Conservation (phyloP, 345 rosid genomes). For the Hirschfeldia incana region DNA sequence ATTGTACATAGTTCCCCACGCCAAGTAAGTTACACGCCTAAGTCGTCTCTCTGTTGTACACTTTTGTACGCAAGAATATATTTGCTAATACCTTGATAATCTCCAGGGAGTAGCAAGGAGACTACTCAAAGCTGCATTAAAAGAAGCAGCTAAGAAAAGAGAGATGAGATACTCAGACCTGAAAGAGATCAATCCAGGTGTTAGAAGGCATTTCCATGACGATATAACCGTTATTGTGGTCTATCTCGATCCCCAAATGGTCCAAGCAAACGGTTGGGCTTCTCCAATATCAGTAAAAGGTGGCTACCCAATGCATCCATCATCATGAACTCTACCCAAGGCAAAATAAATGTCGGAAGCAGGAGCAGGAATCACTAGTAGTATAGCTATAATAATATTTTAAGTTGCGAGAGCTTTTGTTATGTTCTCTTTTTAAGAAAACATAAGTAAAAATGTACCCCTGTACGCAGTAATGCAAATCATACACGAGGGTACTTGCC, state of each 20-base stretch:
- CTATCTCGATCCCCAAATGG: slow-evolving; percentile 43
- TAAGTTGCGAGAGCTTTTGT: slow-evolving; percentile 17
- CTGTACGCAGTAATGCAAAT: neutral
- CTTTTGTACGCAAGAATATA: neutral
- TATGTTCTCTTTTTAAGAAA: slow-evolving; percentile 9
- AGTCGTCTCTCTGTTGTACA: neutral
- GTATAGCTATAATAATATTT: slow-evolving; percentile 25
- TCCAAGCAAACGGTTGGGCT: slow-evolving; percentile 15
- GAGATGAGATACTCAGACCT: slow-evolving; percentile 82
- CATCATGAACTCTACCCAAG: too few relatives aligned
- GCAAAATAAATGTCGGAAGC: neutral
- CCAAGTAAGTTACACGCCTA: slow-evolving; percentile 45
- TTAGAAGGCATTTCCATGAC: slow-evolving; percentile 79
- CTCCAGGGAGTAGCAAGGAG: slow-evolving; percentile 73
- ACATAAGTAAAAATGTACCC: slow-evolving; percentile 15
- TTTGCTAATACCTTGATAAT: neutral
- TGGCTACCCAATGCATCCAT: slow-evolving; percentile 30
- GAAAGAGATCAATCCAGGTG: slow-evolving; percentile 59
- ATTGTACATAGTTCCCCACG: slow-evolving; percentile 58
- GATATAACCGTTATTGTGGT: slow-evolving; percentile 62
- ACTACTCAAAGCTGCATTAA: slow-evolving; percentile 64
- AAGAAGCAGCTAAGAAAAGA: slow-evolving; percentile 79
- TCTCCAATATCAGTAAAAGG: slow-evolving; percentile 58
- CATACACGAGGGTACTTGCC: neutral
- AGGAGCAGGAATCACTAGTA: neutral